phyloP scores from a whole-genome alignment of 768 basidiomycete genomes.

The Candolleomyces eurysporus region DNA sequence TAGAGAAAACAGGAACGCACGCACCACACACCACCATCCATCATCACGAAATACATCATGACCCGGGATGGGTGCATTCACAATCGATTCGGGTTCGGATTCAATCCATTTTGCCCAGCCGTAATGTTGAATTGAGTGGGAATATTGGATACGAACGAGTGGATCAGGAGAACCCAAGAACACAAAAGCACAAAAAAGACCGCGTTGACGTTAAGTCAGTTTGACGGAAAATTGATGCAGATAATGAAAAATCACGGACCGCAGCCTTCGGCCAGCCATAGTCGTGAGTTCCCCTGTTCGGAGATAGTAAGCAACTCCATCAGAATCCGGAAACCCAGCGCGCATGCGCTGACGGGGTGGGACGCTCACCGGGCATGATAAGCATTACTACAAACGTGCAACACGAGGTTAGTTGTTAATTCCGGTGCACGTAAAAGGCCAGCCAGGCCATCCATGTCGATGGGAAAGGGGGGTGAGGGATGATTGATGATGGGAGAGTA shows the following conservation, averaged over 20 bases:
- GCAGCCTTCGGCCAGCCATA: conserved; percentile 75
- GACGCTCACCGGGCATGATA: conserved; percentile 59
- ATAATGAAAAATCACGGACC: conserved; percentile 39
- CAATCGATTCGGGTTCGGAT: conserved; percentile 1
- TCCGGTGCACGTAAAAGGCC: too few species aligned
- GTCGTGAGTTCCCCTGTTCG: conserved; percentile 67
- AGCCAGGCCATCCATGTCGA: too few species aligned
- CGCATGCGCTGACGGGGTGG: too few species aligned
- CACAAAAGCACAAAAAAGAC: conserved; percentile 7
- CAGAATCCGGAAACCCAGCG: background rate
- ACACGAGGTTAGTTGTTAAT: too few species aligned
- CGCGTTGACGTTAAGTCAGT: conserved; percentile 2
- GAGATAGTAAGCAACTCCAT: background rate
- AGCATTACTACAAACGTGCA: conserved; percentile 49
- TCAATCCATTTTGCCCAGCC: background rate
- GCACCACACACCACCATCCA: background rate
- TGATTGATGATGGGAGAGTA: background rate
- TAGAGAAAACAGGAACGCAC: background rate
- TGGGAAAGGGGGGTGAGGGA: background rate
- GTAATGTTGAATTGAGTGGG: too few species aligned
- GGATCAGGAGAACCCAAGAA: background rate
- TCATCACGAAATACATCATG: background rate
- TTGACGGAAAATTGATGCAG: conserved; percentile 11
- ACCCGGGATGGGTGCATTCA: conserved; percentile 1
- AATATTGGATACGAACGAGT: background rate